Evolutionary conservation across 2,329 filamentous ascomycete species (phyloP), one percentile per base, ranked within the genome.

Genomic region (Ceratocystis smalleyi): DNA sequence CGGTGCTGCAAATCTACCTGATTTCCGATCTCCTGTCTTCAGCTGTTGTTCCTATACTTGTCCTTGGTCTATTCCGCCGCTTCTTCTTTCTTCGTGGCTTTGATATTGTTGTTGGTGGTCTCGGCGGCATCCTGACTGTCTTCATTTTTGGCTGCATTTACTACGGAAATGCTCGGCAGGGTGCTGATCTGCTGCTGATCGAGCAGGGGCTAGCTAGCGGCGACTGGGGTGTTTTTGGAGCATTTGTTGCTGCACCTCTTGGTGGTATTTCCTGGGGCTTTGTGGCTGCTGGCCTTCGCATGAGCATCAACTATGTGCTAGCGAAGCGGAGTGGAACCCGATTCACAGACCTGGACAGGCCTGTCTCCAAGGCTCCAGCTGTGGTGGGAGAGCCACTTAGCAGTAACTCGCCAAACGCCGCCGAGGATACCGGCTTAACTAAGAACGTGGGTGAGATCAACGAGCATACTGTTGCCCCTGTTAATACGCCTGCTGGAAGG

Each of bases 171-270:
- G 84, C 82, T 1, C 71, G 78, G 63, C 70, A 78, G 5, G 89
- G 86, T 4, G 85, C 79, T 1, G 78, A 85, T 65, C 80, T 94
- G 64, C 80, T 94, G 61, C 76, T 92, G 30, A 75, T 94, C 12
- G 79, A 89, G 71, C 78, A 85, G 68, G 89, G 89, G 0, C 77
- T 94, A 22, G 94, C 91, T 73, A 82, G 78, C 0, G 79, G 84
- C 59, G 88, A 92, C 72, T 94, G 89, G 89, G 86, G 83, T 67
- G 87, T 82, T 1, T 94, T 94, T 73, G 89, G 88, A 69, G 88
- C 88, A 3, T 94, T 92, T 70, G 85, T 92, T 3, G 87, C 86
- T 8, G 88, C 89, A 0, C 89, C 89, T 0, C 74, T 91, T 1
- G 89, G 89, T 1, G 87, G 87, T 24, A 70, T 92, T 19, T 74